phyloP scores from a whole-genome alignment of 1,284 basidiomycete genomes.

The Sutorius eximius region DNA sequence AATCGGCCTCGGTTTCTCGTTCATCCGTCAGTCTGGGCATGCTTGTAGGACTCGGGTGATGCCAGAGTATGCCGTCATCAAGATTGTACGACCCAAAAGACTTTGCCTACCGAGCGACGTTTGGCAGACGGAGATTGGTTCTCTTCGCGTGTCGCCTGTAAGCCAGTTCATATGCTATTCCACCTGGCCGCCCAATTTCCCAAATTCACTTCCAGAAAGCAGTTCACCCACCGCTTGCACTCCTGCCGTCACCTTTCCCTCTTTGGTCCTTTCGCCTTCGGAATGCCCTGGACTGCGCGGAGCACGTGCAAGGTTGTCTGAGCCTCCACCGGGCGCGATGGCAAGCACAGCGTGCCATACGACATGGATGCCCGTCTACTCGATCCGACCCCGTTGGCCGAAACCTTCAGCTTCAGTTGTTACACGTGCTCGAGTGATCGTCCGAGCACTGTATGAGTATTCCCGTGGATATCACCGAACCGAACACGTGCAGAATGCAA shows the following conservation, averaged over 20 bases:
- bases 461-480: not conserved
- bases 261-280: not conserved
- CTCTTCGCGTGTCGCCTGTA: not conserved
- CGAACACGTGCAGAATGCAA: not conserved
- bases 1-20: not conserved
- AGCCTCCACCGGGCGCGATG: not conserved
- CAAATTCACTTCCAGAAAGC: not conserved
- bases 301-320: not conserved
- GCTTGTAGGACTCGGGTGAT: not conserved
- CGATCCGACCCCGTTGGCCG: not conserved
- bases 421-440: not conserved
- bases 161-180: not conserved
- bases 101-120: not conserved
- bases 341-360: not conserved
- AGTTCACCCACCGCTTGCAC: not conserved
- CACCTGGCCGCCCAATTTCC: not conserved
- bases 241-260: not conserved
- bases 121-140: not conserved
- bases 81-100: no score
- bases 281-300: not conserved
- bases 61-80: no score
- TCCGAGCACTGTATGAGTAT: not conserved
- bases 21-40: not conserved
- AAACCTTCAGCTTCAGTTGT: not conserved
- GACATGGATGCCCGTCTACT: not conserved